Evolutionary conservation across 2,329 filamentous ascomycete species (phyloP).

Genomic region (Diaporthe sp.): DNA sequence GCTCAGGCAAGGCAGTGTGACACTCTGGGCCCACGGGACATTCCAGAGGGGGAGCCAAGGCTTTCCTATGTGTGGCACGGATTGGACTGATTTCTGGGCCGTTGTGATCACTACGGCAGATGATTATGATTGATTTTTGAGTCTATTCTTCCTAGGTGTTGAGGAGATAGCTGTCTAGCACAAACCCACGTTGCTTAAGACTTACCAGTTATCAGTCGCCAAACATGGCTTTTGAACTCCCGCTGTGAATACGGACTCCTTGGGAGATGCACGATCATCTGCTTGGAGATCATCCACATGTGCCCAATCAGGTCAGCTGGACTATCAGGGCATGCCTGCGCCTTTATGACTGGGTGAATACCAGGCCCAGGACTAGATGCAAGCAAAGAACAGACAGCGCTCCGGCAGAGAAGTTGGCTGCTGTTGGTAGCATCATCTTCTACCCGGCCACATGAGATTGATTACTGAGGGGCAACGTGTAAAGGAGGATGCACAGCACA

Average conservation of each 20-base stretch:
- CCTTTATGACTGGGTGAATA: not conserved
- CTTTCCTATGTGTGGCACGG: not conserved
- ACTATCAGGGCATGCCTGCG: not conserved
- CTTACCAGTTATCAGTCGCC: not conserved
- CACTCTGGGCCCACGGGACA: not conserved
- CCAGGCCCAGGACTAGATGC: no score
- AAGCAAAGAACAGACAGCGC: no score
- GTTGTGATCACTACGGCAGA: not conserved
- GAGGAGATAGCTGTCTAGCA: conserved; percentile 19
- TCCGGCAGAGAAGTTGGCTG: not conserved
- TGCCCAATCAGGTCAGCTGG: not conserved
- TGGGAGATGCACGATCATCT: not conserved
- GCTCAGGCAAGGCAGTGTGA: not conserved
- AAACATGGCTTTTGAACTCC: no score
- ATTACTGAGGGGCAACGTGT: not conserved
- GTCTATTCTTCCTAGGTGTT: conserved; percentile 14
- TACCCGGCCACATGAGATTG: not conserved
- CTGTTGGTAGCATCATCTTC: not conserved
- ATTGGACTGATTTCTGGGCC: not conserved
- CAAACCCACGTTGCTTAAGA: conserved; percentile 1
- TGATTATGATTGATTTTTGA: conserved; percentile 13
- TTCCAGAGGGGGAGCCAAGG: not conserved
- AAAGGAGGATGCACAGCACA: not conserved
- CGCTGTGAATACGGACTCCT: not conserved
- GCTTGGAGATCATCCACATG: not conserved